These are phyloP conservation scores for Saturnispora gosingensis DNA, from an alignment of 805 yeast species.

Conservation along the genomic window DNA sequence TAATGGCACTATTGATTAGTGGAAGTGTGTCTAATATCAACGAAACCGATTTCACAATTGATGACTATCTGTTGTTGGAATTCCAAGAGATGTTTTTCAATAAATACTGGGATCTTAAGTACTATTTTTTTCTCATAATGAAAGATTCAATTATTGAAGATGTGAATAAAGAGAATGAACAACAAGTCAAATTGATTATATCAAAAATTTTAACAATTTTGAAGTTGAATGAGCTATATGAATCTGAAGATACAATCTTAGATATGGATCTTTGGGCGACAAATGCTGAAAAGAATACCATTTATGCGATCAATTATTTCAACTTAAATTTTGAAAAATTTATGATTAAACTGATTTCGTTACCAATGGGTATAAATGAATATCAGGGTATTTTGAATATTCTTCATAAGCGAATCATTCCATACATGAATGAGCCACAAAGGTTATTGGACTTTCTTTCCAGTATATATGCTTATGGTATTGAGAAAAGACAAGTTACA, in stretches of 20 bases:
- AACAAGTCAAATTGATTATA: conserved; percentile 21
- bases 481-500: conserved; percentile 24
- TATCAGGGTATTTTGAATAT: conserved; percentile 61
- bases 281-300: conserved; percentile 37
- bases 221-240: conserved; percentile 22
- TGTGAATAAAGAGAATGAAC: conserved; percentile 15
- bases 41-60: conserved; percentile 38
- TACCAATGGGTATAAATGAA: conserved; percentile 34
- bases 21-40: conserved; percentile 31
- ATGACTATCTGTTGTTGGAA: conserved; percentile 33
- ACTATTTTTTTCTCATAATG: conserved; percentile 52
- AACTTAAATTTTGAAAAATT: conserved; percentile 60
- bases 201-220: conserved; percentile 34
- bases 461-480: conserved; percentile 57
- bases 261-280: conserved; percentile 23
- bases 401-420: conserved; percentile 77
- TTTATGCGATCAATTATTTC: conserved; percentile 31
- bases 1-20: conserved; percentile 24
- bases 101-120: conserved; percentile 70
- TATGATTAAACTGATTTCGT: conserved; percentile 48
- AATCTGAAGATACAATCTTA: conserved; percentile 26
- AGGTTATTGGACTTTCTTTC: conserved; percentile 88
- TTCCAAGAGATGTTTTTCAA: conserved; percentile 46
- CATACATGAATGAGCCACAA: conserved; percentile 70
- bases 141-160: conserved; percentile 12